These are phyloP conservation scores for Colletotrichum siamense DNA, from an alignment of 2,329 filamentous ascomycete genomes.

Conservation along the genomic window DNA sequence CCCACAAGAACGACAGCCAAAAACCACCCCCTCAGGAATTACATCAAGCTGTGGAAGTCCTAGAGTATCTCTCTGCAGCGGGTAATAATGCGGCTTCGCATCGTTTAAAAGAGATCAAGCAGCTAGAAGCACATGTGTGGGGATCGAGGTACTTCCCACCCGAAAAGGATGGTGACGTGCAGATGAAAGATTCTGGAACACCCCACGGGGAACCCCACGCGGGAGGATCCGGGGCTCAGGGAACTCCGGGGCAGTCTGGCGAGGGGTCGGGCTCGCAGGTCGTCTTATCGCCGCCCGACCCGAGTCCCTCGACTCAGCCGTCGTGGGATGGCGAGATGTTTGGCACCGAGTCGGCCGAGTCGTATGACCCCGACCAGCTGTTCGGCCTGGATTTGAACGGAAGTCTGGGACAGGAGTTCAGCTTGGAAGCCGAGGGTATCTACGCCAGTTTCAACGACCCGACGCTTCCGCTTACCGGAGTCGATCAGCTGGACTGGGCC, in stretches of 20 bases:
- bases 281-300: constrained; percentile 6
- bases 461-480: constrained; percentile 31
- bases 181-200: constrained; percentile 24
- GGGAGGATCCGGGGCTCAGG: not conserved
- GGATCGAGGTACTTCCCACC: constrained; percentile 23
- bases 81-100: constrained; percentile 30
- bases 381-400: constrained; percentile 24
- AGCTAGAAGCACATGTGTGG: constrained; percentile 32
- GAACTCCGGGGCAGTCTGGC: not conserved
- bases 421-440: constrained; percentile 28
- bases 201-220: not conserved
- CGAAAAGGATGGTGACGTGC: constrained; percentile 15
- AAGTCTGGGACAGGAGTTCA: constrained; percentile 27
- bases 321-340: constrained; percentile 22
- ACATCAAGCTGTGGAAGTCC: constrained; percentile 25
- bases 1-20: constrained; percentile 23
- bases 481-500: constrained; percentile 33
- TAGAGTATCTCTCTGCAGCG: constrained; percentile 27
- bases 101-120: constrained; percentile 28
- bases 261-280: not conserved
- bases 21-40: constrained; percentile 30
- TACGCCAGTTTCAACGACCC: constrained; percentile 34
- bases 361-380: constrained; percentile 11
- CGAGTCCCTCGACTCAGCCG: constrained; percentile 1
- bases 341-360: not conserved